Evolutionary conservation across 2,329 filamentous ascomycete species (phyloP).

Genomic region (Orbilia javanica): DNA sequence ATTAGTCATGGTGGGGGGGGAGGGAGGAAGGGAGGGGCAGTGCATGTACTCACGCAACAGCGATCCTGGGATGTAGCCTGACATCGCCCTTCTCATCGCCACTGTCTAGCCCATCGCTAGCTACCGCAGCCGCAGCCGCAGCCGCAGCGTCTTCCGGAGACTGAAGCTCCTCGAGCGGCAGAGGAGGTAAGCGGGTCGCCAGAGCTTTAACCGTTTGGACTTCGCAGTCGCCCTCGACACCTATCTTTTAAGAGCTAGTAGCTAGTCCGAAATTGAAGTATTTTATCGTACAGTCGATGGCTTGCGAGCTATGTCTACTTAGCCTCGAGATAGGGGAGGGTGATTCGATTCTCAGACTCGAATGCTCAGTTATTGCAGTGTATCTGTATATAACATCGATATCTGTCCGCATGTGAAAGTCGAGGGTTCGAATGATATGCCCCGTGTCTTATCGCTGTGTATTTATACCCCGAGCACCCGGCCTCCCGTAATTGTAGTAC

Average conservation of each 20-base stretch:
- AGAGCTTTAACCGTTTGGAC: conserved; percentile 43
- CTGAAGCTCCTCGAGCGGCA: conserved; percentile 52
- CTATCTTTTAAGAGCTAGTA: not conserved
- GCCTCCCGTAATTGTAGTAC: too few species aligned
- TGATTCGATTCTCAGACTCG: not conserved
- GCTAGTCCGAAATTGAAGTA: too few species aligned
- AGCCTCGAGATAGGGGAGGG: too few species aligned
- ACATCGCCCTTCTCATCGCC: conserved; percentile 36
- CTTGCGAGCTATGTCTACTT: too few species aligned
- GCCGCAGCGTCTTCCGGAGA: conserved; percentile 42
- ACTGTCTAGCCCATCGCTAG: conserved; percentile 40
- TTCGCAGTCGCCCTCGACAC: conserved; percentile 14
- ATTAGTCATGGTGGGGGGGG: too few species aligned
- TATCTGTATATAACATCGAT: too few species aligned
- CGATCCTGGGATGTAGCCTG: conserved; percentile 50
- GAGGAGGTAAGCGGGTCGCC: conserved; percentile 44
- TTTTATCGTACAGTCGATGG: too few species aligned
- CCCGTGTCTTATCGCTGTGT: not conserved
- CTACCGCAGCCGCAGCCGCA: not conserved
- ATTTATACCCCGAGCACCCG: not conserved
- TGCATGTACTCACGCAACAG: conserved; percentile 50
- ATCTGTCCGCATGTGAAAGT: not conserved
- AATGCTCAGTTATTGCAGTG: too few species aligned
- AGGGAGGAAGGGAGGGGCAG: not conserved
- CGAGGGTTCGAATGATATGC: not conserved